phyloP scores from a whole-genome alignment of 306 rosid genomes.

The Casuarina glauca region DNA sequence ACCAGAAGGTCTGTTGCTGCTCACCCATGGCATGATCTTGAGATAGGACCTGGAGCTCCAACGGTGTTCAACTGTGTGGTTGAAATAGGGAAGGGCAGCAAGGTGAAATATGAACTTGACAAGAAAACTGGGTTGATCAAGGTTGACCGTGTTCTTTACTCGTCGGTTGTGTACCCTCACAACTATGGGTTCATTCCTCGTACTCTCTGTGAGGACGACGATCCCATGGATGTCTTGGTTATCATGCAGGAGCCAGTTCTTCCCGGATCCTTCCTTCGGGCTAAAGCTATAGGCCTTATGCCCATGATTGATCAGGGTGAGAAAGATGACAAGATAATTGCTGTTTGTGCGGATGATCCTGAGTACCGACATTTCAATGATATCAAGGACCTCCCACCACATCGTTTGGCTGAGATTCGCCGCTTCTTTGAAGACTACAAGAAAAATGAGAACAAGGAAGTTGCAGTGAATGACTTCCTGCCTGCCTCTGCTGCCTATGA shows the following conservation, averaged over 20 bases:
- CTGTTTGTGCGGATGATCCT: constrained; percentile 97
- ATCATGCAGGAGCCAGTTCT: constrained; percentile 98
- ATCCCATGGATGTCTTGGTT: constrained; percentile 80
- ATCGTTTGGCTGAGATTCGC: constrained; percentile 92
- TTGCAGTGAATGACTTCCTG: constrained; percentile 85
- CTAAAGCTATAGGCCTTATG: constrained; percentile 96
- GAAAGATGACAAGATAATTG: constrained; percentile 96
- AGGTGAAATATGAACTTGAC: constrained; percentile 96
- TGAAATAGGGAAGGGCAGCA: constrained; percentile 87
- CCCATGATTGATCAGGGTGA: constrained; percentile 99
- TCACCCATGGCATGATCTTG: constrained; percentile 99
- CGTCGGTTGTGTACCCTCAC: constrained; percentile 95
- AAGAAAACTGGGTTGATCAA: constrained; percentile 81
- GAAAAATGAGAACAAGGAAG: constrained; percentile 96
- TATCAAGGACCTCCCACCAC: constrained; percentile 96
- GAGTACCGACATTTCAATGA: constrained; percentile 87
- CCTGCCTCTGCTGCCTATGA: constrained; percentile 77
- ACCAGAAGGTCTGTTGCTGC: constrained; percentile 94
- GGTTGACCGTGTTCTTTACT: constrained; percentile 96
- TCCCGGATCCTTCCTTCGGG: constrained; percentile 95
- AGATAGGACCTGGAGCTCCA: constrained; percentile 97
- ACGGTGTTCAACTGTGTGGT: constrained; percentile 81
- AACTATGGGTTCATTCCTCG: constrained; percentile 96
- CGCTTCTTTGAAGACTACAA: constrained; percentile 96
- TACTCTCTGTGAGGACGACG: constrained; percentile 89